Base-by-base conservation (phyloP, 1,139 yeast genomes). In the Saccharomycopsis hybrid region DNA sequence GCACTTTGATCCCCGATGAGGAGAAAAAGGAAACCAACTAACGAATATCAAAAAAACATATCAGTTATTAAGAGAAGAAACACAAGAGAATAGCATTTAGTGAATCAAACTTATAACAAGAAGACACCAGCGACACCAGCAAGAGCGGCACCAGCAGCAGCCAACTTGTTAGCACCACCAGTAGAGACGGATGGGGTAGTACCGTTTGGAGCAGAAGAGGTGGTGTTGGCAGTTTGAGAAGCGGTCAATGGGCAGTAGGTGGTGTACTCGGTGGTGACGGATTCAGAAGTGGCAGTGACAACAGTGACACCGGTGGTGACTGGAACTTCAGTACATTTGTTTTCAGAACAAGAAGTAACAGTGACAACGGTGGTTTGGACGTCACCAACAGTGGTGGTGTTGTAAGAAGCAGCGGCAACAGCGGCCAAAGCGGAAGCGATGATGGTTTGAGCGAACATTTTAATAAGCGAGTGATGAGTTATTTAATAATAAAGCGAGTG, bases 261-360 rank as follows among this genome's bases (percentile, higher is more conserved):
- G 50, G 58, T 46, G 45, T 33, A 54, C 35, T 52, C 50, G n/a
- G 56, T 48, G 43, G 35, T 41, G 37, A 46, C 29, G 13, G 55
- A 57, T 47, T 59, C 58, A 35, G 65, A 59, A 31, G 61, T 62
- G 47, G 67, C 63, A 54, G 68, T 61, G 36, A 65, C 69, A 66
- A 76, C 67, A 61, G 81, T 75, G 53, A 72, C 67, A 56, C 72
- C 65, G 53, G 76, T 67, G 56, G 72, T 70, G 37, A 41, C 44
- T 38, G 42, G 31, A 28, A 47, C 54, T 11, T 57, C 58, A 29
- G 64, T 47, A 56, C 73, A 69, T 46, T 55, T 61, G 52, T 66
- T 55, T 54, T 65, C 64, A 9, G 58, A 49, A 58, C 73, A 70
- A 50, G 70, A 63, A 46, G 74, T 70, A 57, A 66, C 61, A 51